These are phyloP conservation scores for Kluyveromyces lactis DNA, from an alignment of 805 yeast genomes.

Conservation along the genomic window DNA sequence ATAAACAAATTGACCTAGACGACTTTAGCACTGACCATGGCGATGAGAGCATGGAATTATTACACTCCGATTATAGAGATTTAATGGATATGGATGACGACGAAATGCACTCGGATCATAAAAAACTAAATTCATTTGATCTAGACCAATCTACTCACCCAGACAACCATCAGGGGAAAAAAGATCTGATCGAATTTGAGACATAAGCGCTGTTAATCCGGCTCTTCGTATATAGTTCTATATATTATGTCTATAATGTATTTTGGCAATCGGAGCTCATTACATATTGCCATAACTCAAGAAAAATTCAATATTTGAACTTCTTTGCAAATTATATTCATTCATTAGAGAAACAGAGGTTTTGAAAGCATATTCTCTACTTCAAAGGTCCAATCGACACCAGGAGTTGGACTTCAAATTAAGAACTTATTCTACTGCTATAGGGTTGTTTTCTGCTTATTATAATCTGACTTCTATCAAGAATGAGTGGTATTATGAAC, in stretches of 20 bases:
- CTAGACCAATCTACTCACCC: slow-evolving; percentile 7
- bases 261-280: neutral
- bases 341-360: neutral
- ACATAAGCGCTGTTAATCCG: too few relatives aligned
- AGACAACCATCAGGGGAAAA: slow-evolving; percentile 4
- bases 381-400: too few relatives aligned
- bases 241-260: neutral
- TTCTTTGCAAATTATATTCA: slow-evolving; percentile 1
- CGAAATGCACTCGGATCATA: slow-evolving; percentile 10
- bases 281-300: neutral
- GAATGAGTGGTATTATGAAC: slow-evolving; percentile 1
- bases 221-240: too few relatives aligned
- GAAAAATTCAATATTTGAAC: neutral
- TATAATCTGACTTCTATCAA: too few relatives aligned
- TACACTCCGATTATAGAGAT: slow-evolving; percentile 23
- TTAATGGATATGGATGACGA: slow-evolving; percentile 15
- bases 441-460: too few relatives aligned
- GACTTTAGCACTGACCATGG: slow-evolving; percentile 24
- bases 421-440: too few relatives aligned
- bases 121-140: slow-evolving; percentile 9
- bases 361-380: too few relatives aligned
- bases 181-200: slow-evolving; percentile 27
- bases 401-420: too few relatives aligned
- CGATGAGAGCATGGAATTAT: slow-evolving; percentile 22
- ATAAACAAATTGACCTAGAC: slow-evolving; percentile 25